Conservation (phyloP, 495 filamentous ascomycete species). For the Tuber umbilicatum region DNA sequence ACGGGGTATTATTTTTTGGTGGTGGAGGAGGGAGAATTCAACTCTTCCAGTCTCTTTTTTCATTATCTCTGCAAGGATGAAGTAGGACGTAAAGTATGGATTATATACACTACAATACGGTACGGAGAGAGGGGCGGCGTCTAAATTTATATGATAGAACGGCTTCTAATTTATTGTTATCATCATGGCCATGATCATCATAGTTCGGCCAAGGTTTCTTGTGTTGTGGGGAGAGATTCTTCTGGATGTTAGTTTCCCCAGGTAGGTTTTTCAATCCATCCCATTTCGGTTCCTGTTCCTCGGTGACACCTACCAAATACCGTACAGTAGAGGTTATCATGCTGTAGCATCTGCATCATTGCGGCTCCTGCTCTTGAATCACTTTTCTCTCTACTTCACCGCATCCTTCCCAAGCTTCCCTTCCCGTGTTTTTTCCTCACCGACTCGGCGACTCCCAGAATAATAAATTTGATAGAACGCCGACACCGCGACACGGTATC, state of each 20-base stretch:
- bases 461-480: too few species aligned
- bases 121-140: neutral
- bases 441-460: too few species aligned
- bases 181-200: neutral
- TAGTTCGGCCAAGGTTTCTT: neutral
- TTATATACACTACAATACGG: neutral
- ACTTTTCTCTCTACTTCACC: neutral
- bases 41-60: neutral
- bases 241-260: neutral
- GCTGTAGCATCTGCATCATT: neutral
- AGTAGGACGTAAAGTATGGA: neutral
- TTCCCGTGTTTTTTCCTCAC: too few species aligned
- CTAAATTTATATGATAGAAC: constrained; percentile 2
- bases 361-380: neutral
- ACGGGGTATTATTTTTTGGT: neutral
- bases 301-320: neutral
- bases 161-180: neutral
- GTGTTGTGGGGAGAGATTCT: neutral
- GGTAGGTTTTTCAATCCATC: neutral
- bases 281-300: neutral
- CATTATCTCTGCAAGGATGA: neutral
- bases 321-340: neutral
- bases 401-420: neutral
- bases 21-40: neutral
- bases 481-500: neutral